Evolutionary conservation across 371 early-diverging fungal species (phyloP).

Genomic region (Syncephalastrum sp.): DNA sequence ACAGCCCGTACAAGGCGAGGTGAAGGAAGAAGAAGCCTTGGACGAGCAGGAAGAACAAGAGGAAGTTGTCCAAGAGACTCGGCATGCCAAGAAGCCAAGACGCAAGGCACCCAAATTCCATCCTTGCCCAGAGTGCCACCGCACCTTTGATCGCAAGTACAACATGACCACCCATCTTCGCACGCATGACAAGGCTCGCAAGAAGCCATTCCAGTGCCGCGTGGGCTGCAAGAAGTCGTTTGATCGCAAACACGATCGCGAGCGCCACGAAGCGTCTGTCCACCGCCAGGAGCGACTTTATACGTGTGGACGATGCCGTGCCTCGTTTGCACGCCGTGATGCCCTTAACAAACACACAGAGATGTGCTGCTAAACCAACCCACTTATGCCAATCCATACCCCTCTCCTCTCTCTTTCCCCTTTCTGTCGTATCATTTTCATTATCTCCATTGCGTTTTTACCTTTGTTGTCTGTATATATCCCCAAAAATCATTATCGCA

Average conservation of each 20-base stretch:
- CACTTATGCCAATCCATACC: too few species aligned
- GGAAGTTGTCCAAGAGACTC: not conserved
- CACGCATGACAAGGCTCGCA: constrained; percentile 67
- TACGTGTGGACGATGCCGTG: constrained; percentile 51
- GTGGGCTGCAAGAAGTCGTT: constrained; percentile 50
- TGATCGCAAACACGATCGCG: constrained; percentile 68
- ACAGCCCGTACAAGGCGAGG: too few species aligned
- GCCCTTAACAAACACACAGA: constrained; percentile 32
- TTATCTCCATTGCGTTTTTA: too few species aligned
- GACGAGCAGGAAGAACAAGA: not conserved
- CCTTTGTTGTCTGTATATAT: too few species aligned
- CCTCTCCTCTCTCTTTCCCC: too few species aligned
- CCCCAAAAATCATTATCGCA: too few species aligned
- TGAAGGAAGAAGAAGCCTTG: not conserved
- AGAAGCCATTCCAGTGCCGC: constrained; percentile 57
- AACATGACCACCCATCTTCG: constrained; percentile 71
- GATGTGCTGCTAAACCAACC: too few species aligned
- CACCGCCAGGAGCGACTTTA: constrained; percentile 55
- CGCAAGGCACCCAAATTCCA: constrained; percentile 8
- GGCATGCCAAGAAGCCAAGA: not conserved
- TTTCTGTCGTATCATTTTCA: too few species aligned
- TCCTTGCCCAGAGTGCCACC: constrained; percentile 50
- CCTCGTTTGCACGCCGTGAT: constrained; percentile 64
- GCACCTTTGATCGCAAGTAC: constrained; percentile 61
- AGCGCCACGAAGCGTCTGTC: constrained; percentile 67